These are phyloP conservation scores for Lentinus polychrous DNA, from an alignment of 1,284 basidiomycete genomes.

Conservation along the genomic window DNA sequence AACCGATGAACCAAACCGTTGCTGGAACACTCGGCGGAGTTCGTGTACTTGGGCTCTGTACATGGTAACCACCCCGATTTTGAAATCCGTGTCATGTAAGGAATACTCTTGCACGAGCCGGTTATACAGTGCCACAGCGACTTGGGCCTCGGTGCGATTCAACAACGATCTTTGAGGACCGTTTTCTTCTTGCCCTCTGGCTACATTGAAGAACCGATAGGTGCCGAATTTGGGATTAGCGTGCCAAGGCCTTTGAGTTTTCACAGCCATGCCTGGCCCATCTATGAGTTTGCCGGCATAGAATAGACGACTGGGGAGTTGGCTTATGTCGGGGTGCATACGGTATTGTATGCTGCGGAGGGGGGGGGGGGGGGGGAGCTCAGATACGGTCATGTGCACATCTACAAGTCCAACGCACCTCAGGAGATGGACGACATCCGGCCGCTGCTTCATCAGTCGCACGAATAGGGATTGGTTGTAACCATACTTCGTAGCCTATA, in stretches of 20 bases:
- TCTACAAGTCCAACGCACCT: conserved; percentile 46
- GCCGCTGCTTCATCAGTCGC: conserved; percentile 75
- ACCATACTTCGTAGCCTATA: conserved; percentile 64
- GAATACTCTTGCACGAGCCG: conserved; percentile 67
- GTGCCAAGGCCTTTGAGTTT: conserved; percentile 90
- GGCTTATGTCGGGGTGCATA: conserved; percentile 97
- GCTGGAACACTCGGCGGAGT: conserved; percentile 66
- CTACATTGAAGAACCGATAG: conserved; percentile 87
- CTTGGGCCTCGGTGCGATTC: conserved; percentile 73
- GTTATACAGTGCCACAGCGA: conserved; percentile 77
- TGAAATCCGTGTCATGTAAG: conserved; percentile 61
- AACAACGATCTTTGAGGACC: conserved; percentile 58
- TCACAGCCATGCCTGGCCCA: conserved; percentile 82
- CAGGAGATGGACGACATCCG: conserved; percentile 82
- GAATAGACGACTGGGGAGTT: conserved; percentile 85
- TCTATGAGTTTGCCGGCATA: conserved; percentile 81
- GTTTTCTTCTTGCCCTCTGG: conserved; percentile 48
- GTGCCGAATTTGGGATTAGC: conserved; percentile 71
- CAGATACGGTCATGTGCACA: conserved; percentile 5
- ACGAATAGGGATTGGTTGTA: conserved; percentile 96
- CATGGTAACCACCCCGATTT: conserved; percentile 91
- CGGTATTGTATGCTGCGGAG: conserved; percentile 88
- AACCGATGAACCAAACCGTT: conserved; percentile 71
- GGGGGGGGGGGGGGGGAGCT: no score
- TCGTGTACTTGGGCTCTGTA: conserved; percentile 89